Base-by-base conservation (phyloP, 2,329 filamentous ascomycete species). In the Blastomyces percursus region DNA sequence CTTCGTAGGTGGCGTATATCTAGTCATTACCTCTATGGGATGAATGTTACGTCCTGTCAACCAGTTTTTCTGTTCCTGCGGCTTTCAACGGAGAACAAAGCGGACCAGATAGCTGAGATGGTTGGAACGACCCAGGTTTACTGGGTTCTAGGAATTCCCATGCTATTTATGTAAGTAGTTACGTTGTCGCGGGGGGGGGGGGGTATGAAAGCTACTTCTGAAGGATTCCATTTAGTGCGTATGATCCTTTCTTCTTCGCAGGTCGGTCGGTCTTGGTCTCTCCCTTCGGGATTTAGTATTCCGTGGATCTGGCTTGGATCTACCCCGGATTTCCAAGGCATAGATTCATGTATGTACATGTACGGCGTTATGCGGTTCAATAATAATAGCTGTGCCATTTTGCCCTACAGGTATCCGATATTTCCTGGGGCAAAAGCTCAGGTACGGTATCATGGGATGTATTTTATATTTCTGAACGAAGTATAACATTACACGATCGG, bases 301-400 rank as follows among this genome's bases (percentile, higher is more conserved):
- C 9, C 48, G 27, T 52, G 50, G 50, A n/a, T 52, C 30, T 52
- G 27, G 50, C 19, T 52, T 52, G 50, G 50, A n/a, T 50, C 46
- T 54, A 54, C 51, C 51, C 51, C 51, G 19, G 51, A 54, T 54
- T 54, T 54, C 35, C 27, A n/a, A 54, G 24, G 32, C 51, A 54
- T n/a, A 35, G 27, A 52, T 19, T 44, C 42, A 44, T 46, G 14
- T 44, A 50, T 50, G 12, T 50, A n/a, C 50, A 27, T 19, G 16
- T 32, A 54, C 51, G 51, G 27, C 24, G 27, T 35, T 35, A n/a
- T 54, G 51, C 3, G n/a, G 27, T 35, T 30, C 11, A 54, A n/a
- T 35, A 35, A 32, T 35, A 54, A 27, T 12, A 54, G 9, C n/a
- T 42, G 40, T 42, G 27, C 51, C 27, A n/a, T 32, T 54, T 54